Evolutionary conservation across 2,329 filamentous ascomycete genomes (phyloP), one percentile per base, ranked within the genome.

Genomic region (Capronia americana): DNA sequence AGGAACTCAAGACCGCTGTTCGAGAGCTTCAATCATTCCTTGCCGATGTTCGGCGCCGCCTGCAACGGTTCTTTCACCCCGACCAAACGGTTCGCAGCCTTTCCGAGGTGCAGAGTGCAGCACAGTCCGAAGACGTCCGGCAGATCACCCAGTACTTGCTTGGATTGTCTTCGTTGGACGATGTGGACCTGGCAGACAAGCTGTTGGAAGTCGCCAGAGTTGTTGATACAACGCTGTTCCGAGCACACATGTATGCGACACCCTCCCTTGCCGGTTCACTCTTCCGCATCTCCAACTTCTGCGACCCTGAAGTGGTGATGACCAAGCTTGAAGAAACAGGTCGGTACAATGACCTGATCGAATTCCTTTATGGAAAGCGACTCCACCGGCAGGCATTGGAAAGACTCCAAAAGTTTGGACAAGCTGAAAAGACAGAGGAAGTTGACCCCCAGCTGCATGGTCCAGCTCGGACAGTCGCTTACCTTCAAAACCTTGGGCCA

Each of bases 271-370:
- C 93, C 3, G 91, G 92, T 1, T 92, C 93, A 0, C 85, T 99
- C 0, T 98, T 99, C 81, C 92, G 95, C 26, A 92, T 98, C 59
- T 90, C 93, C 75, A 99, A 99, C 77, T 98, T 97, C 76, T 98
- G 95, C 77, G 94, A 99, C 73, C 94, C 95, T 0, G 90, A 92
- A 32, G 95, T 98, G 2, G 94, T 99, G 24, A 95, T 97, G 75
- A 92, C 97, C 77, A 93, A 93, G 73, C 82, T 99, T 4, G 88
- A 97, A 66, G 92, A 97, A 76, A 92, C 90, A 48, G 91, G 91
- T 65, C 88, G 93, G 34, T 97, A 96, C 78, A 94, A 90, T 59
- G 94, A 98, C 79, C 83, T 99, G 1, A 93, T 99, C n/a, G 94
- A 98, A 77, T 99, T 99, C 76, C 89, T 98, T 72, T 92, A 96